These are phyloP conservation scores for Penicillium freii DNA, from an alignment of 2,329 filamentous ascomycete genomes.

Conservation along the genomic window DNA sequence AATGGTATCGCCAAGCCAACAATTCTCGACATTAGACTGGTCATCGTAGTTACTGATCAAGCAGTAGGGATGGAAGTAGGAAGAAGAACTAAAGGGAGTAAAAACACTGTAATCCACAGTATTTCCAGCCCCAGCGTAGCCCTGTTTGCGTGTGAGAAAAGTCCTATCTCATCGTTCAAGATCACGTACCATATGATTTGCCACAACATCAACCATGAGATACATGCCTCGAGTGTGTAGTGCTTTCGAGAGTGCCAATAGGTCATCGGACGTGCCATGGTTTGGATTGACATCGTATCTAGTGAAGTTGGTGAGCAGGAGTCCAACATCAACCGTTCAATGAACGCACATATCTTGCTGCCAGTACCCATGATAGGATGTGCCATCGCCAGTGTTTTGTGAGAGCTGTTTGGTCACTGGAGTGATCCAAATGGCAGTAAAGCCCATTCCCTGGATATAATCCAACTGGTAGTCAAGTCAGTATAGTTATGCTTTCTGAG, in stretches of 20 bases:
- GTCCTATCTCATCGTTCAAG: background rate
- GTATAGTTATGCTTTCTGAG: background rate
- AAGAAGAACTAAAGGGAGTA: slow-evolving; percentile 55
- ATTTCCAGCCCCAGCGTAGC: slow-evolving; percentile 47
- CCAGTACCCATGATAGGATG: slow-evolving; percentile 54
- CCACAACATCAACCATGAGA: slow-evolving; percentile 60
- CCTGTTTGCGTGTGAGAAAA: slow-evolving; percentile 22
- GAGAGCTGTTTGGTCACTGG: slow-evolving; percentile 44
- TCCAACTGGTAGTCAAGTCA: slow-evolving; percentile 37
- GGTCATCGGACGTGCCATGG: slow-evolving; percentile 60
- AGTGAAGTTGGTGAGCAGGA: slow-evolving; percentile 27
- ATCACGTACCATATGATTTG: slow-evolving; percentile 22
- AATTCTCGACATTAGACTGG: slow-evolving; percentile 46
- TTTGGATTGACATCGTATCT: slow-evolving; percentile 55
- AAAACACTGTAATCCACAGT: slow-evolving; percentile 55
- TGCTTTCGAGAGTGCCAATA: slow-evolving; percentile 56
- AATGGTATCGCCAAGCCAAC: slow-evolving; percentile 57
- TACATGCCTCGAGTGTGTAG: slow-evolving; percentile 59
- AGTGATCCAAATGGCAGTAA: slow-evolving; percentile 52
- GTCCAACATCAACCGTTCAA: slow-evolving; percentile 46
- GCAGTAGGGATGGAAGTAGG: slow-evolving; percentile 64
- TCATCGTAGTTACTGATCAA: slow-evolving; percentile 53
- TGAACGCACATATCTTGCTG: slow-evolving; percentile 46
- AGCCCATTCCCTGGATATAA: slow-evolving; percentile 52
- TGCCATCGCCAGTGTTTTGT: slow-evolving; percentile 38